Evolutionary conservation across 331 rosid species (phyloP).

Genomic region (Malus hybrid): DNA sequence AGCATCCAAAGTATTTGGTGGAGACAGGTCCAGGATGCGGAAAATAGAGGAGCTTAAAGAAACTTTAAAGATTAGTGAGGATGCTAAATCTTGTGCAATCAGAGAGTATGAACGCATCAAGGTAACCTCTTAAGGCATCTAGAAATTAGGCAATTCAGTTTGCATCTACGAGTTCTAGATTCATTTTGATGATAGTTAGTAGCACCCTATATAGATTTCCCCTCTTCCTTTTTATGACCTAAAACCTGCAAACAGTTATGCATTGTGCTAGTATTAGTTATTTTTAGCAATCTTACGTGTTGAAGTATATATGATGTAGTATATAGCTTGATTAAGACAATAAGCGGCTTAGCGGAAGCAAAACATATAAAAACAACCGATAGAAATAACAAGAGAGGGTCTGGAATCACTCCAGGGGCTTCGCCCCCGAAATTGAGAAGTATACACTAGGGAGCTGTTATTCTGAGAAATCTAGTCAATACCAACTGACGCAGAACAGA

Average conservation of each 20-base stretch:
- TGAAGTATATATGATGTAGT: not conserved
- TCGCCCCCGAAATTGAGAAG: too few species aligned
- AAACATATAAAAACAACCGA: too few species aligned
- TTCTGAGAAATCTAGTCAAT: not conserved
- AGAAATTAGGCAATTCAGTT: not conserved
- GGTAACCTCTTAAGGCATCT: slow-evolving; percentile 12
- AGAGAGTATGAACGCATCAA: slow-evolving; percentile 35
- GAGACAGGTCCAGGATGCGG: slow-evolving; percentile 38
- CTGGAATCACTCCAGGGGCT: too few species aligned
- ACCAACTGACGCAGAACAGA: not conserved
- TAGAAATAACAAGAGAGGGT: too few species aligned
- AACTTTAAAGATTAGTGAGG: slow-evolving; percentile 28
- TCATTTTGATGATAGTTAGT: not conserved
- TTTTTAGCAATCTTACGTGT: not conserved
- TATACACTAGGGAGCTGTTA: not conserved
- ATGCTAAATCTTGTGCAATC: slow-evolving; percentile 39
- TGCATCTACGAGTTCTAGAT: not conserved
- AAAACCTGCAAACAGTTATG: not conserved
- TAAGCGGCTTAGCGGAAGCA: too few species aligned
- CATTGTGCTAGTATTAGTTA: not conserved
- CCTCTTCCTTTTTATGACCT: not conserved
- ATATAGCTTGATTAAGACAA: not conserved
- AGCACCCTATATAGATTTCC: not conserved
- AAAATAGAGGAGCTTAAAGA: slow-evolving; percentile 42
- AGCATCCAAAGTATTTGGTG: slow-evolving; percentile 45